These are phyloP conservation scores for Bremia lactucae DNA, from an alignment of 352 stramenopile species.

Conservation along the genomic window DNA sequence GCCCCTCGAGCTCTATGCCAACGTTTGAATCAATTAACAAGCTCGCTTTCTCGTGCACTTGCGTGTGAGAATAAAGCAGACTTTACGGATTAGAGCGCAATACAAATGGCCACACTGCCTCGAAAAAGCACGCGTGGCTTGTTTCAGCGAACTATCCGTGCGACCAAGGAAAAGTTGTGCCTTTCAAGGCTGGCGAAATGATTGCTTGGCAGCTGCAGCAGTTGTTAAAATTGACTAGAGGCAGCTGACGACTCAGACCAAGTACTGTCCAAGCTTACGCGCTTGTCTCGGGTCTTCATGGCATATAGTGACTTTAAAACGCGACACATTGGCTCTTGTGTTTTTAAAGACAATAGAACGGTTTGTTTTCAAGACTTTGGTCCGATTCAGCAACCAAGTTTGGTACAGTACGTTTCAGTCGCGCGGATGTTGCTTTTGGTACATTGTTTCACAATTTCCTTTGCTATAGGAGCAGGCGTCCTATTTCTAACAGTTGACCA, in stretches of 20 bases:
- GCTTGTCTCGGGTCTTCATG: conserved; percentile 49
- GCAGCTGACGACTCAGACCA: conserved; percentile 9
- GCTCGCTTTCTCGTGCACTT: conserved; percentile 91
- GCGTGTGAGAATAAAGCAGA: conserved; percentile 90
- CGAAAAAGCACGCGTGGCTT: conserved; percentile 85
- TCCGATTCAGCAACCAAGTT: too few relatives aligned
- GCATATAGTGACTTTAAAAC: conserved; percentile 55
- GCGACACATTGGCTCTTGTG: conserved; percentile 26
- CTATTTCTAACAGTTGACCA: too few relatives aligned
- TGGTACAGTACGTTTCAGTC: too few relatives aligned
- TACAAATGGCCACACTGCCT: conserved; percentile 55
- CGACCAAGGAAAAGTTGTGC: conserved; percentile 78
- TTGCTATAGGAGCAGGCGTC: too few relatives aligned
- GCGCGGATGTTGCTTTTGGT: too few relatives aligned
- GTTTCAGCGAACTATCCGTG: conserved; percentile 90
- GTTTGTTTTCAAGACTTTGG: too few relatives aligned
- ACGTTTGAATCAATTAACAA: conserved; percentile 91
- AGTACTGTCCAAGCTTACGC: conserved; percentile 23
- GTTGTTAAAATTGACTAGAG: too few relatives aligned
- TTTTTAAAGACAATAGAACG: conserved; percentile 5
- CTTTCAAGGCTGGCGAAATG: conserved; percentile 87
- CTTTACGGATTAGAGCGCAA: conserved; percentile 96
- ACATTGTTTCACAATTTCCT: too few relatives aligned
- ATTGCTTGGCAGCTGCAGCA: conserved; percentile 82
- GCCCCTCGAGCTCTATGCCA: conserved; percentile 96